Evolutionary conservation across 352 stramenopile genomes (phyloP).

Genomic region (Globisporangium nodosum): DNA sequence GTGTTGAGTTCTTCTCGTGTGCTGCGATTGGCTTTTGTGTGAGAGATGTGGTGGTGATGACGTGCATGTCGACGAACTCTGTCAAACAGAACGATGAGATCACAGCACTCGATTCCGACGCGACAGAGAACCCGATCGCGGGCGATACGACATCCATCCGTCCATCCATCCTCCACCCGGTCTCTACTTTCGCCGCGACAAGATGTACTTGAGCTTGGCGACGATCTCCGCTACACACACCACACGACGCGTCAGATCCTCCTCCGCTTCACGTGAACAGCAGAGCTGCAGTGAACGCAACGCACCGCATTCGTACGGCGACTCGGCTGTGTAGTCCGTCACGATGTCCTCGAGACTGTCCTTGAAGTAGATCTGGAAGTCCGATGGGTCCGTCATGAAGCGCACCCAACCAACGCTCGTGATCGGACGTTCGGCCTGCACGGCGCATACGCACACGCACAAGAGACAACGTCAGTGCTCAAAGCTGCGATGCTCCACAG

Average conservation of each 20-base stretch:
- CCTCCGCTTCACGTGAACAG: background rate
- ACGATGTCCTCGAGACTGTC: conserved; percentile 86
- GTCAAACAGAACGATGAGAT: too few relatives aligned
- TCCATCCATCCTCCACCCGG: too few relatives aligned
- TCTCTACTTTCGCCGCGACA: conserved; percentile 67
- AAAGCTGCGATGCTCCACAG: background rate
- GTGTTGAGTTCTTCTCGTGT: background rate
- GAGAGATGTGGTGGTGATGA: background rate
- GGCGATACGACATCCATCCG: background rate
- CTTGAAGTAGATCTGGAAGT: conserved; percentile 89
- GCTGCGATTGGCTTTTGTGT: background rate
- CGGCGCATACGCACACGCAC: background rate
- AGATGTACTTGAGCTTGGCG: conserved; percentile 88
- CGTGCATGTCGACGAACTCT: background rate
- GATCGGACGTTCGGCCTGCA: conserved; percentile 77
- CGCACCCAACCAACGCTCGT: conserved; percentile 82
- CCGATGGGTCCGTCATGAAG: conserved; percentile 80
- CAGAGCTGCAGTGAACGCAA: conserved; percentile 8
- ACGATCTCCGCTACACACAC: conserved; percentile 71
- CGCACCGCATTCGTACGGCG: conserved; percentile 85
- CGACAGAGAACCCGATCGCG: background rate
- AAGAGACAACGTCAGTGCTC: background rate
- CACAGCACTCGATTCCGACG: background rate
- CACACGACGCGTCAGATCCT: background rate
- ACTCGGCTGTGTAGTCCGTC: conserved; percentile 86